Percentiles rank a stretch among this genome's conserved stretches.
These are phyloP conservation scores for Achaetomium macrosporum DNA, from an alignment of 2,329 filamentous ascomycete species.

Conservation along the genomic window DNA sequence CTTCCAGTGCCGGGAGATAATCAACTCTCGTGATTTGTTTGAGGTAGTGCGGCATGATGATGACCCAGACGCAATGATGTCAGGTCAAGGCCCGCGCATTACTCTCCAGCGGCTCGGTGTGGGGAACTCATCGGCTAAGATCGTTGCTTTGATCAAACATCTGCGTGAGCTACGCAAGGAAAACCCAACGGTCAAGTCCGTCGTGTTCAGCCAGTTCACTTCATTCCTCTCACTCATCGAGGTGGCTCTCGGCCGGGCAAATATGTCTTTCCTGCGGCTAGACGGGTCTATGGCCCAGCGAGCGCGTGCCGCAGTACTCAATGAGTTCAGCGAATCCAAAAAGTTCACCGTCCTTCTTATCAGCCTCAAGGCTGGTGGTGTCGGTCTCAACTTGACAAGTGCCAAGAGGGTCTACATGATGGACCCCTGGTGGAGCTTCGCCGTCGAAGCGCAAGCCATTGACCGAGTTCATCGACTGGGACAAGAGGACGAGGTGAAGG, in stretches of 20 bases:
- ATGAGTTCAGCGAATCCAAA: slow-evolving; percentile 58
- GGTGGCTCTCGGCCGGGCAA: slow-evolving; percentile 64
- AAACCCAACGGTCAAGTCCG: slow-evolving; percentile 70
- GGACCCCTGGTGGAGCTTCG: slow-evolving; percentile 99
- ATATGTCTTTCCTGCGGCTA: slow-evolving; percentile 77
- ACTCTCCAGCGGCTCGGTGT: slow-evolving; percentile 55
- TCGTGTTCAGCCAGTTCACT: slow-evolving; percentile 96
- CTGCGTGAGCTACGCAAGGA: slow-evolving; percentile 63
- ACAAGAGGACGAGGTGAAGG: slow-evolving; percentile 77
- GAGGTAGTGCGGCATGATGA: slow-evolving; percentile 80
- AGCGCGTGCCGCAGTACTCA: slow-evolving; percentile 69
- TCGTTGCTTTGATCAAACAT: slow-evolving; percentile 70
- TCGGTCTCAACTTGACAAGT: slow-evolving; percentile 85
- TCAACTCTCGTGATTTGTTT: slow-evolving; percentile 81
- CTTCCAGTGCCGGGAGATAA: slow-evolving; percentile 80
- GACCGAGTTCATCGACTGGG: slow-evolving; percentile 98
- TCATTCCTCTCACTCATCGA: slow-evolving; percentile 91
- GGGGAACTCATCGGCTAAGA: slow-evolving; percentile 77
- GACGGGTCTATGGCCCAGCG: slow-evolving; percentile 90
- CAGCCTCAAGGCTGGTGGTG: slow-evolving; percentile 82
- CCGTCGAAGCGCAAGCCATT: slow-evolving; percentile 93
- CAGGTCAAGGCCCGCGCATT: slow-evolving; percentile 45
- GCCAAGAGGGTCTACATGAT: slow-evolving; percentile 95
- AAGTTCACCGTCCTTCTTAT: slow-evolving; percentile 73
- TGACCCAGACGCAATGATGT: slow-evolving; percentile 37